Base-by-base conservation (phyloP, 2,329 filamentous ascomycete genomes). In the Tolypocladium ophioglossoides region DNA sequence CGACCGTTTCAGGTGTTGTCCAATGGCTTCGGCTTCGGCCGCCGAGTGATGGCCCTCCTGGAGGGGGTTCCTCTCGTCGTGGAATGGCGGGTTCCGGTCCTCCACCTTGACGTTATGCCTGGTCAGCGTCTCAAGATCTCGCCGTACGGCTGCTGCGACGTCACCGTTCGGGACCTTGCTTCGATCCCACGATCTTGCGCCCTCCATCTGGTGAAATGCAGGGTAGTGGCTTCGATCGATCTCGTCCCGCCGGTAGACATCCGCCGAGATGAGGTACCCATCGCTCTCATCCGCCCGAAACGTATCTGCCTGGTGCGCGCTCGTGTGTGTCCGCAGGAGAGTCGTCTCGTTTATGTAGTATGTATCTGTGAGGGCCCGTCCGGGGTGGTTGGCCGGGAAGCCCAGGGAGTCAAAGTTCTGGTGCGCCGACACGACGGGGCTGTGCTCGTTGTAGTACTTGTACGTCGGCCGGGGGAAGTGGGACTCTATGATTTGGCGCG, bases 161-260 rank as follows among this genome's bases (percentile, higher is more conserved):
- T 86, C 79, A 20, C 76, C 78, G 56, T 70, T 74, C 53, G 74
- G 77, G 47, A 80, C 80, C 67, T 74, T 78, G 32, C 67, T 76
- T 11, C 89, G 82, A 66, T 94, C 87, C 92, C 94, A 99, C 53
- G 91, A 86, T 62, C 87, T 80, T 10, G 92, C 92, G 14, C 91
- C 92, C 70, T 99, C 94, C 91, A 97, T 97, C 73, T 99, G 94
- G 72, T 99, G 94, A 71, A 99, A 99, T 55, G 95, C 84, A 0
- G 94, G 94, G 71, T 97, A 97, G 72, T 99, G 94, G 62, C 86
- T 94, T 54, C 89, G 83, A 71, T 99, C 94, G 64, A 99, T 87
- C 54, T 92, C 91, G 79, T 99, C 94, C 59, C 94, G 82, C 46
- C 94, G 84, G 70, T 97, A 99, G 20, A 99, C 94, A 68, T 99